These are phyloP conservation scores for Calonectria leucothoes DNA, from an alignment of 2,329 filamentous ascomycete species.

Conservation along the genomic window DNA sequence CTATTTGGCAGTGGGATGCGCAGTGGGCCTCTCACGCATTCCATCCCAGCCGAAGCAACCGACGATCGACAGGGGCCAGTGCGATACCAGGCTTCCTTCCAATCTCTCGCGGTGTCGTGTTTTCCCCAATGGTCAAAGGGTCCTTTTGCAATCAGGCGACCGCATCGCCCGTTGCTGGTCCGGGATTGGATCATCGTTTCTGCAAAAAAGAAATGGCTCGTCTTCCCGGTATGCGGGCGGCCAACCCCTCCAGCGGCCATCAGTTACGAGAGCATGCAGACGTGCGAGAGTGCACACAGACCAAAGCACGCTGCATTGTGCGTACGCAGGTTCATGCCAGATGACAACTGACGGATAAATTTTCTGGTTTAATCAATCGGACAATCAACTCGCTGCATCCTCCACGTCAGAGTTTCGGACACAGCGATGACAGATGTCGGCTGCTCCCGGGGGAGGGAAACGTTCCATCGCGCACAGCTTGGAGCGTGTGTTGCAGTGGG, in stretches of 20 bases:
- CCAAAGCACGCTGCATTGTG: background rate
- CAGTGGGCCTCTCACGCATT: background rate
- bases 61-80: conserved; percentile 35
- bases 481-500: background rate
- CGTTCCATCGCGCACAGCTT: background rate
- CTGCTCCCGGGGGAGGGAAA: too few relatives aligned
- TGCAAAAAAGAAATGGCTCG: background rate
- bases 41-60: conserved; percentile 12
- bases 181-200: background rate
- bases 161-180: background rate
- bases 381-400: background rate
- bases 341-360: background rate
- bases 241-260: too few relatives aligned
- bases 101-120: too few relatives aligned
- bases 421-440: background rate
- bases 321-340: background rate
- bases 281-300: background rate
- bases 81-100: background rate
- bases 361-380: background rate
- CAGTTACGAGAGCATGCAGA: too few relatives aligned
- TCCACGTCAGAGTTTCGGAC: background rate
- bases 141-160: background rate
- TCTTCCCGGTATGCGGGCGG: background rate
- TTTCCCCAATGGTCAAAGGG: background rate
- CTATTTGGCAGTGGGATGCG: background rate